Percentiles rank a stretch among this genome's conserved stretches.
Conservation (phyloP, 2,329 filamentous ascomycete genomes). For the Bipolaris cookei region DNA sequence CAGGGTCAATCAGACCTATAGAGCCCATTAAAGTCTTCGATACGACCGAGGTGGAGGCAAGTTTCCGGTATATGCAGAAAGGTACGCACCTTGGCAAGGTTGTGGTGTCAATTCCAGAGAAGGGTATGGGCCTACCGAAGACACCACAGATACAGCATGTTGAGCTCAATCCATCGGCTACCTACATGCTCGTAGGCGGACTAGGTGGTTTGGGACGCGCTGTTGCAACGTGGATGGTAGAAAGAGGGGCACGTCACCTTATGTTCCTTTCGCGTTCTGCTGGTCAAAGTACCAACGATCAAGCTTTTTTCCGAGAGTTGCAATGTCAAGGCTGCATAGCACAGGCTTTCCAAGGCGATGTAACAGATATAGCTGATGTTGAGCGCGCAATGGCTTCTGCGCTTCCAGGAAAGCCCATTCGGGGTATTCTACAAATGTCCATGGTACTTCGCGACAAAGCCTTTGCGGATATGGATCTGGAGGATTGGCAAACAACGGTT, state of each 20-base stretch:
- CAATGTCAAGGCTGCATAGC: neutral
- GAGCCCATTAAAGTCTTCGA: slow-evolving; percentile 25
- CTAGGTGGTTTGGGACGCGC: slow-evolving; percentile 30
- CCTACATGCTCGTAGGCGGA: slow-evolving; percentile 34
- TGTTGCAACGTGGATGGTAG: slow-evolving; percentile 24
- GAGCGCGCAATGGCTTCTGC: neutral
- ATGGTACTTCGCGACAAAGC: slow-evolving; percentile 19
- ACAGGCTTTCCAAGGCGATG: neutral
- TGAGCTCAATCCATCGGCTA: slow-evolving; percentile 1
- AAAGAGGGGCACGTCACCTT: slow-evolving; percentile 24
- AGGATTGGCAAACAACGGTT: slow-evolving; percentile 17
- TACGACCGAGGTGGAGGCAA: slow-evolving; percentile 17
- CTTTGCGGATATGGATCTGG: slow-evolving; percentile 11
- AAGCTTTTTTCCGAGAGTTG: neutral
- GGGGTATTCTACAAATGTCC: slow-evolving; percentile 19
- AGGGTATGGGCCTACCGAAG: neutral
- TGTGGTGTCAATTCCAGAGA: slow-evolving; percentile 6
- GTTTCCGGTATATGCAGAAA: slow-evolving; percentile 18
- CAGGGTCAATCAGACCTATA: slow-evolving; percentile 13
- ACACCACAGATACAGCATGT: neutral
- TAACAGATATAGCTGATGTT: neutral
- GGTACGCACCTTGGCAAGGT: slow-evolving; percentile 17
- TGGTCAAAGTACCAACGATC: neutral
- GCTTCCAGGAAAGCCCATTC: neutral
- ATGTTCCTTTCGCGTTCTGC: slow-evolving; percentile 24